Evolutionary conservation across 495 filamentous ascomycete genomes (phyloP), one percentile per base, ranked within the genome.

Genomic region (Aspergillus mulundensis): DNA sequence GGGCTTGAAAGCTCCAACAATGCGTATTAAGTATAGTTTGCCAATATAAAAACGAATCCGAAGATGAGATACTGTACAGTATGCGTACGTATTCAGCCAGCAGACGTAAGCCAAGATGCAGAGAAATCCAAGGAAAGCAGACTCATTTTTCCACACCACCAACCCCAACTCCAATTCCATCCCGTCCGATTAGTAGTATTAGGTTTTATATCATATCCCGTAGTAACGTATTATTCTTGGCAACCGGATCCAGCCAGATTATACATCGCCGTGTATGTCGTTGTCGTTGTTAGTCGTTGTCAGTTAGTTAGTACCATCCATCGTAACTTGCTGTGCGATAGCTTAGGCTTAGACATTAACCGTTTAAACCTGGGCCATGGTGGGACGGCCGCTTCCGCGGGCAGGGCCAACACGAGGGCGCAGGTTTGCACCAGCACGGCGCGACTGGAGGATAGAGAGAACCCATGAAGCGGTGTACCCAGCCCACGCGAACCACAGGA

Each of bases 401-500:
- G 73, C 73, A 53, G 78, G 76, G 51, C 68, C 69, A 24, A 64
- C 56, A 40, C 70, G 66, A 51, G 71, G 66, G 34, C 76, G 73
- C 55, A 79, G 61, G 62, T 74, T 77, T 20, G 65, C 66, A 39
- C 63, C 70, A 6, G 70, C 58, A 1, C 61, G 61, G 19, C 71
- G 73, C 43, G 71, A 62, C 53, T 65, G 57, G 21, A 88, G 58
- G 63, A 74, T 56, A 0, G 78, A 81, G 38, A 87, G 61, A 42
- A 81, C 60, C 18, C 81, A 56, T 2, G 83, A 83, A 16, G 68
- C 81, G 53, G 74, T 71, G 65, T 77, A 90, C 0, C 82, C 66
- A 18, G 76, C 81, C 75, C 86, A 88, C 50, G 75, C 81, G 70
- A 90, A 88, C 83, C 83, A 90, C 56, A 88, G 76, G 77, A 90